A percentile compares a stretch with the other conserved stretches of the same genome.
Evolutionary conservation across 2,329 filamentous ascomycete species (phyloP).

Genomic region (Neofusicoccum laricinum): DNA sequence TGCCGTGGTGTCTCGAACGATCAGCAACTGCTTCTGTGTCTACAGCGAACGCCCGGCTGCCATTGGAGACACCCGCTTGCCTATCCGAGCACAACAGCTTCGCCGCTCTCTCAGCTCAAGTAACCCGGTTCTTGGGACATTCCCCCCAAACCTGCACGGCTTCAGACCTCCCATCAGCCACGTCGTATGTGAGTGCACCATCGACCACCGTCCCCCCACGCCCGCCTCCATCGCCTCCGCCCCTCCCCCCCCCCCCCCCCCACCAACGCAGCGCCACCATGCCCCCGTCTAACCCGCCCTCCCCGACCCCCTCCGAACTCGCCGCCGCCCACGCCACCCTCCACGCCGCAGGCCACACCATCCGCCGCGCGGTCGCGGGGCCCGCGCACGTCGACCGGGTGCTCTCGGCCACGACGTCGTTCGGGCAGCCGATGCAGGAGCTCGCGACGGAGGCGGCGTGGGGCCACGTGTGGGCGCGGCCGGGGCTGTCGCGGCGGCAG

Average conservation of each 20-base stretch:
- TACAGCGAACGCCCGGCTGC: neutral
- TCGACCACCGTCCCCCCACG: neutral
- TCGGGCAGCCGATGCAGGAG: slow-evolving; percentile 58
- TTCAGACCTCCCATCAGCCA: too few relatives aligned
- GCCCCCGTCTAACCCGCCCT: neutral
- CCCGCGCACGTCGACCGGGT: slow-evolving; percentile 58
- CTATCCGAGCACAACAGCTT: neutral
- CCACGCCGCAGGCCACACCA: neutral
- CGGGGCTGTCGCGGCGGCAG: slow-evolving; percentile 38
- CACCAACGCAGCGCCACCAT: neutral
- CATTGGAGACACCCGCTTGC: neutral
- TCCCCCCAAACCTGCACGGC: neutral
- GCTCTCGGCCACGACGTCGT: slow-evolving; percentile 59
- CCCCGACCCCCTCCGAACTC: neutral
- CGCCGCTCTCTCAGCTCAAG: neutral
- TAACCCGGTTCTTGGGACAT: neutral
- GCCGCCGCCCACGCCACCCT: neutral
- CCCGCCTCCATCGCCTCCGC: neutral
- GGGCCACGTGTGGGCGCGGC: slow-evolving; percentile 63
- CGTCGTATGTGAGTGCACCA: too few relatives aligned
- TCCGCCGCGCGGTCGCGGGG: neutral
- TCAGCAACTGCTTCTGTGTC: neutral
- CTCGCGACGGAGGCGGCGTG: slow-evolving; percentile 63
- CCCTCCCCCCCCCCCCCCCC: neutral
- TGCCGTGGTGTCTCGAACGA: too few relatives aligned